These are phyloP conservation scores for Canna indica DNA, from an alignment of 176 grass and related monocot species.

Conservation along the genomic window DNA sequence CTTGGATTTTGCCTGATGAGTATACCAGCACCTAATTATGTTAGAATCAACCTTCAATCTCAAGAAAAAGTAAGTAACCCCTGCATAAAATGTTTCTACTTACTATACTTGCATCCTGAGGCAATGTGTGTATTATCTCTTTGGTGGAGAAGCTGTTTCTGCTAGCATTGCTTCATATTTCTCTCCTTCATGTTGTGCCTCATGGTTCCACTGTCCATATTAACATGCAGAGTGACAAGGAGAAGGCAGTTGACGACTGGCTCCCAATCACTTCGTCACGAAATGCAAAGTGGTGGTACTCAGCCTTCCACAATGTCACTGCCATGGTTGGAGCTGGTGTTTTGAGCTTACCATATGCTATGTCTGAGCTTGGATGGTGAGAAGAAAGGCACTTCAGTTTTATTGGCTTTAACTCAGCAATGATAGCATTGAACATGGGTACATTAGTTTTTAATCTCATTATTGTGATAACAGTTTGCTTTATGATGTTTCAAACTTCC, in stretches of 20 bases:
- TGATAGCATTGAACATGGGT: no score
- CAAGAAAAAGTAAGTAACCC: background rate
- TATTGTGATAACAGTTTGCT: no score
- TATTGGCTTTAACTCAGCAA: background rate
- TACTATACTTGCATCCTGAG: background rate
- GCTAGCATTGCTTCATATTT: background rate
- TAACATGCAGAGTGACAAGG: conserved; percentile 14
- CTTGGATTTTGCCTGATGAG: background rate
- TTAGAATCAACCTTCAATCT: background rate
- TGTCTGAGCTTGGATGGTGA: conserved; percentile 84
- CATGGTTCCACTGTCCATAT: background rate
- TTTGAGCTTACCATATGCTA: conserved; percentile 71
- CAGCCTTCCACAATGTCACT: conserved; percentile 90
- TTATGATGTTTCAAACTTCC: no score
- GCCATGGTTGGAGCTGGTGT: conserved; percentile 95
- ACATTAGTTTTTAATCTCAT: no score
- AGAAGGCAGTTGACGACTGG: conserved; percentile 57
- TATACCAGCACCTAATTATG: background rate
- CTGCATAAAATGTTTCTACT: background rate
- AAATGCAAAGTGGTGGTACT: conserved; percentile 97
- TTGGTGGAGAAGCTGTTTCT: background rate
- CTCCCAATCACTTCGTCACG: conserved; percentile 76
- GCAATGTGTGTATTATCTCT: background rate
- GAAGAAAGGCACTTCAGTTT: background rate
- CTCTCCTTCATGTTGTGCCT: background rate